Evolutionary conservation across 108 stramenopile species (phyloP).

Genomic region (Aurantiochytrium sp.): DNA sequence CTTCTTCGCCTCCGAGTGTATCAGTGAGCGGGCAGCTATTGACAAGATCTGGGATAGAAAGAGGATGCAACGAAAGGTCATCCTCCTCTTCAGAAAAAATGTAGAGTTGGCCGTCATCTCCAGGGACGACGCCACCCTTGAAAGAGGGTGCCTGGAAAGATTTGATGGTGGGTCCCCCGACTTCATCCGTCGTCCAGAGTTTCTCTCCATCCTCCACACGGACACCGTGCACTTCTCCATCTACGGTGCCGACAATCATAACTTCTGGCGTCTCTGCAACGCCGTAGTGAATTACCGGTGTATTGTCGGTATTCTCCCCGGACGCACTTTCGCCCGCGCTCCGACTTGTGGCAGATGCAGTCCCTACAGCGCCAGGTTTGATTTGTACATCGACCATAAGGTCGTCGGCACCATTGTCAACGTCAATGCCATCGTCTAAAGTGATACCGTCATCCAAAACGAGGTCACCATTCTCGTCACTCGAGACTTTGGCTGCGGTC

Average conservation of each 20-base stretch:
- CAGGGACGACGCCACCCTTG: slow-evolving; percentile 1
- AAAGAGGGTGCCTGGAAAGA: neutral
- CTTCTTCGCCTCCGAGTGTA: neutral
- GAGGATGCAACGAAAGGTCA: neutral
- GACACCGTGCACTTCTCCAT: neutral
- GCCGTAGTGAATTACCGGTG: neutral
- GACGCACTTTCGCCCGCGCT: neutral
- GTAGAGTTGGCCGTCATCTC: neutral
- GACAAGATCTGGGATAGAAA: neutral
- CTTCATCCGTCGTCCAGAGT: neutral
- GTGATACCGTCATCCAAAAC: neutral
- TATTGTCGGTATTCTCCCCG: neutral
- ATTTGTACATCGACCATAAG: too few relatives aligned
- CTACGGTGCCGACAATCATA: neutral
- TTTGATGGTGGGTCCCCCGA: neutral
- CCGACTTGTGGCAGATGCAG: too few relatives aligned
- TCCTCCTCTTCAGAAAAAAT: neutral
- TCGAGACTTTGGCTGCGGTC: too few relatives aligned
- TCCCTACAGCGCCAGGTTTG: too few relatives aligned
- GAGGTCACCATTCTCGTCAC: too few relatives aligned
- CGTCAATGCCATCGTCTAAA: neutral
- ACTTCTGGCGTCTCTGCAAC: neutral
- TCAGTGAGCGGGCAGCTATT: neutral
- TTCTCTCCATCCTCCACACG: neutral
- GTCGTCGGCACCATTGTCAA: neutral